phyloP scores from a whole-genome alignment of 2,329 filamentous ascomycete species.

The Neonectria coccinea region DNA sequence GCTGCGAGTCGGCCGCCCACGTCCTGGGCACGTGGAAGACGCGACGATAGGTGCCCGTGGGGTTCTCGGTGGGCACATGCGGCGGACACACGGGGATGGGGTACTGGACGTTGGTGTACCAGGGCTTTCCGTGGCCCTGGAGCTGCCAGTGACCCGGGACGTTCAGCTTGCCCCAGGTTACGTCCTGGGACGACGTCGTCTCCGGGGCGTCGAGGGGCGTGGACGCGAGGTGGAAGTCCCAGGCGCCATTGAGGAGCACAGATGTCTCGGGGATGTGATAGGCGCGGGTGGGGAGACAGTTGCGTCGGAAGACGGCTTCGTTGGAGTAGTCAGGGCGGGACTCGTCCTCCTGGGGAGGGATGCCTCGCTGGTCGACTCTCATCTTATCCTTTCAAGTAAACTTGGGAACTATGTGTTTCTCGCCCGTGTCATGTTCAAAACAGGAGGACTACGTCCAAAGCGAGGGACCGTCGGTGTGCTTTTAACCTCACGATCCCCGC shows the following conservation, averaged over 20 bases:
- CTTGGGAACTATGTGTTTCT: not conserved
- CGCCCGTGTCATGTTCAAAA: not conserved
- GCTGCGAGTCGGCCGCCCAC: constrained; percentile 62
- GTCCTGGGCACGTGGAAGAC: constrained; percentile 64
- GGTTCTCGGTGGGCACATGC: constrained; percentile 70
- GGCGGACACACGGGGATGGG: constrained; percentile 76
- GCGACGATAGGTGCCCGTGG: constrained; percentile 72
- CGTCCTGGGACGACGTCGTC: constrained; percentile 61
- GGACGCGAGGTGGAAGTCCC: constrained; percentile 66
- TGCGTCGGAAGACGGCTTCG: constrained; percentile 64
- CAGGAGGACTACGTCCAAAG: not conserved
- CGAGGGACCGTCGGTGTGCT: constrained; percentile 6
- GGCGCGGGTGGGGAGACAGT: constrained; percentile 63
- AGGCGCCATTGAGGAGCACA: constrained; percentile 65
- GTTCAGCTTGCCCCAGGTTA: constrained; percentile 60
- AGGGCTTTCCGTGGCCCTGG: constrained; percentile 73
- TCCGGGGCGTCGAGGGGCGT: constrained; percentile 61
- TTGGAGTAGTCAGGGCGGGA: constrained; percentile 61
- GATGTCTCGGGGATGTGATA: constrained; percentile 65
- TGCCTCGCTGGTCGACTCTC: constrained; percentile 42
- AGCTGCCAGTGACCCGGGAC: constrained; percentile 79
- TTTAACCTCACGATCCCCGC: constrained; percentile 19
- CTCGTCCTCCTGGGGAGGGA: constrained; percentile 50
- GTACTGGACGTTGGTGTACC: constrained; percentile 76
- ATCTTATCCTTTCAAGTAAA: constrained; percentile 28